Evolutionary conservation across 2,329 filamentous ascomycete genomes (phyloP), one percentile per base, ranked within the genome.

Genomic region (Scleromitrula shiraiana): DNA sequence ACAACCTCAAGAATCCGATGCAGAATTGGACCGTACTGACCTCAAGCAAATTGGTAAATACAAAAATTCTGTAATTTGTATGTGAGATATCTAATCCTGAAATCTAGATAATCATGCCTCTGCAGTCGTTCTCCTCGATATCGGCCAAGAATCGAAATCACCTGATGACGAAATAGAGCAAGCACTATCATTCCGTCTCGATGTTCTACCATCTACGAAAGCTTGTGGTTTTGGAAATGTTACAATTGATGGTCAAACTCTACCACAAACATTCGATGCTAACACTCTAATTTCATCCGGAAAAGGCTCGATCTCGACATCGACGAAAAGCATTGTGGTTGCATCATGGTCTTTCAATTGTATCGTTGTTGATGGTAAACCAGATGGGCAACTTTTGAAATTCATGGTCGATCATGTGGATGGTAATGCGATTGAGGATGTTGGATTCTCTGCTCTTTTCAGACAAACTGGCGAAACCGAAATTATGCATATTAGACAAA

Each of bases 261-360:
- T 77, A 5, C 53, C 62, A 14, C 68, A 70, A 50, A 64, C 67
- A 36, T 37, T 51, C 7, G 53, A 53, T 24, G 50, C 57, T 36
- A 24, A 46, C 20, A 40, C 43, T 23, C 22, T 30, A 19, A 26
- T 32, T 7, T 40, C 43, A 5, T 41, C 45, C 4, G 72, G 73
- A 41, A 66, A 65, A 24, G 72, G 71, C 17, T 57, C 64, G 17
- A 61, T 77, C 46, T 60, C 62, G 12, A 62, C 68, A 35, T 62
- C 67, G 24, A 56, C 66, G 23, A 68, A 67, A 47, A 62, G 60
- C 46, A 55, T 64, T 41, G 62, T 75, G 44, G 59, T 65, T 19
- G 71, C 70, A 49, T 64, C 65, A 41, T 78, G 75, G 75, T 59
- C 63, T 14, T 70, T 75, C 49, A 65, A 68, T 50, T 78, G 75